Evolutionary conservation across 495 filamentous ascomycete genomes (phyloP).

Genomic region (Immersiella caudata): DNA sequence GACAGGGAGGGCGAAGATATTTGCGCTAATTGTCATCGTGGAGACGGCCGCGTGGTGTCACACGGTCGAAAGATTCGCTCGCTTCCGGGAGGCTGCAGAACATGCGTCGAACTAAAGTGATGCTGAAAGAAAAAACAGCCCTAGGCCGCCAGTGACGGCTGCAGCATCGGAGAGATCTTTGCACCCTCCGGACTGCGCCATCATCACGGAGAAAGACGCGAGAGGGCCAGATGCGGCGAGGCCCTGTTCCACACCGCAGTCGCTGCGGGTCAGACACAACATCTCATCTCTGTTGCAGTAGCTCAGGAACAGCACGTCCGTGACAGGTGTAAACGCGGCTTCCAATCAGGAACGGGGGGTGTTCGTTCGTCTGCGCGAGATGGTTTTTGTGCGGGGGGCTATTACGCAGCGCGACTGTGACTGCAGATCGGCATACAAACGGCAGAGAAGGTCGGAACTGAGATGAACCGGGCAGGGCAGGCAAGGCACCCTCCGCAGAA

Average conservation of each 20-base stretch:
- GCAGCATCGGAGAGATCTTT: conserved; percentile 9
- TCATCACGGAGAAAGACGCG: conserved; percentile 16
- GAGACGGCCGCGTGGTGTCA: conserved; percentile 19
- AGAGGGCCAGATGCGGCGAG: conserved; percentile 18
- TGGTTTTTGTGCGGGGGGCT: neutral
- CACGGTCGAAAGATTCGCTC: conserved; percentile 11
- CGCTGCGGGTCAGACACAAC: neutral
- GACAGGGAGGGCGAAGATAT: conserved; percentile 6
- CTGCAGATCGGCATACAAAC: conserved; percentile 8
- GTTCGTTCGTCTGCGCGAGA: neutral
- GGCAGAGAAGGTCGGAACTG: conserved; percentile 1
- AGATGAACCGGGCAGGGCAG: neutral
- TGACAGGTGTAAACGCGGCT: neutral
- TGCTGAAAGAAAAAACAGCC: neutral
- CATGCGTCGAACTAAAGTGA: neutral
- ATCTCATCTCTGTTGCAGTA: conserved; percentile 14
- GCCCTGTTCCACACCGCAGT: neutral
- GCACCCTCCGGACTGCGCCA: conserved; percentile 14
- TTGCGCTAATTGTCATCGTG: conserved; percentile 14
- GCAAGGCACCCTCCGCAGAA: neutral
- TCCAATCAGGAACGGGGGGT: neutral
- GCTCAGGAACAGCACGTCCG: conserved; percentile 17
- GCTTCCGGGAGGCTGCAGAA: conserved; percentile 8
- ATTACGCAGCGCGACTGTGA: neutral
- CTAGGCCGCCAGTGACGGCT: neutral